These are phyloP conservation scores for Trichoderma simmonsii DNA, from an alignment of 2,329 filamentous ascomycete genomes.

Conservation along the genomic window DNA sequence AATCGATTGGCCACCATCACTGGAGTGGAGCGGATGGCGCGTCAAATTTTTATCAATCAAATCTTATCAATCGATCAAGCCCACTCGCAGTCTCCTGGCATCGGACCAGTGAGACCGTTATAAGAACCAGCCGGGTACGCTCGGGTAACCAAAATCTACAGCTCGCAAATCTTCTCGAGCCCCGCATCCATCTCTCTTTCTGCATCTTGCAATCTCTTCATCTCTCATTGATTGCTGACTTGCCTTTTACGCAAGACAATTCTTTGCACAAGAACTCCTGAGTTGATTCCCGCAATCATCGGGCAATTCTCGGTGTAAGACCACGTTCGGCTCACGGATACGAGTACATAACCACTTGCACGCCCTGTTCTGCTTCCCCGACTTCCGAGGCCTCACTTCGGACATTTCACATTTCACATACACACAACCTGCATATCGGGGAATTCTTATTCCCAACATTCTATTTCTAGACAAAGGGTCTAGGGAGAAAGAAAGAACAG, in stretches of 20 bases:
- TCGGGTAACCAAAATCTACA: conserved; percentile 29
- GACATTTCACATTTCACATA: too few species aligned
- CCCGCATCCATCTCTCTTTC: conserved; percentile 11
- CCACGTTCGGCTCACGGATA: not conserved
- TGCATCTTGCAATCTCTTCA: not conserved
- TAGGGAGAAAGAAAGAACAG: not conserved
- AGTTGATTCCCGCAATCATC: not conserved
- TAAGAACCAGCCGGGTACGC: conserved; percentile 22
- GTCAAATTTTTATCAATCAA: conserved; percentile 42
- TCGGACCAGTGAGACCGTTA: conserved; percentile 30
- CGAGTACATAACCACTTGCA: not conserved
- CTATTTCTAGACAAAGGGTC: not conserved
- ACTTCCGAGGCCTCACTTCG: not conserved
- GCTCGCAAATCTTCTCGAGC: not conserved
- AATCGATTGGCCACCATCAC: not conserved
- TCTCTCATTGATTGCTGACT: not conserved
- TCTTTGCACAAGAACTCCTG: not conserved
- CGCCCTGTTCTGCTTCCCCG: not conserved
- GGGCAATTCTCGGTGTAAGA: conserved; percentile 9
- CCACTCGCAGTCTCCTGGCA: conserved; percentile 34
- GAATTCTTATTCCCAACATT: not conserved
- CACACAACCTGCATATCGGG: not conserved
- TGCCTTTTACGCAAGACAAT: not conserved
- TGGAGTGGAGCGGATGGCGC: not conserved
- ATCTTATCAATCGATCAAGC: conserved; percentile 49